Evolutionary conservation across 2,329 filamentous ascomycete genomes (phyloP).

Genomic region (Leptodontidium sp.): DNA sequence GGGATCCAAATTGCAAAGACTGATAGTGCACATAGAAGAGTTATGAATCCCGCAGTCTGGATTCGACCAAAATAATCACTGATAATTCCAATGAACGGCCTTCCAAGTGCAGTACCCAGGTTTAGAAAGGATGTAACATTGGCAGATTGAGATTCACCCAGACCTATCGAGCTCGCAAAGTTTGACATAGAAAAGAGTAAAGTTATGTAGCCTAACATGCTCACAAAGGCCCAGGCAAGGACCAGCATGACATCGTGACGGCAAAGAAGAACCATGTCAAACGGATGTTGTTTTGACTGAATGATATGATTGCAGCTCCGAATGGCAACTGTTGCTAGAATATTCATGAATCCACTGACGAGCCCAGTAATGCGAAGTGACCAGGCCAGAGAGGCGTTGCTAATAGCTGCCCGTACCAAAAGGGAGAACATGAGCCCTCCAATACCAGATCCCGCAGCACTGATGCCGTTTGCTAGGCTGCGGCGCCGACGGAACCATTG

Average conservation of each 20-base stretch:
- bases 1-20: too few species aligned
- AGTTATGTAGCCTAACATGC: constrained; percentile 32
- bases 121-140: too few species aligned
- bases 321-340: constrained; percentile 28
- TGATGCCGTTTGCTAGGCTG: constrained; percentile 63
- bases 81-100: too few species aligned
- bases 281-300: constrained; percentile 13
- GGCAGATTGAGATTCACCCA: constrained; percentile 34
- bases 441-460: constrained; percentile 61
- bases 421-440: constrained; percentile 62
- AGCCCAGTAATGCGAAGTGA: constrained; percentile 55
- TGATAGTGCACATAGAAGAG: too few species aligned
- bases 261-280: constrained; percentile 7
- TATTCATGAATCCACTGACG: constrained; percentile 30
- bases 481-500: constrained; percentile 66
- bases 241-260: constrained; percentile 22
- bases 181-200: constrained; percentile 49
- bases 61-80: too few species aligned
- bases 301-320: constrained; percentile 30
- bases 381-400: constrained; percentile 59
- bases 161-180: constrained; percentile 54
- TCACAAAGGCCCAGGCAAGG: constrained; percentile 26
- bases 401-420: constrained; percentile 59
- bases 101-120: too few species aligned
- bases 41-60: too few species aligned